These are phyloP conservation scores for Diaporthe citri DNA, from an alignment of 2,329 filamentous ascomycete species.

Conservation along the genomic window DNA sequence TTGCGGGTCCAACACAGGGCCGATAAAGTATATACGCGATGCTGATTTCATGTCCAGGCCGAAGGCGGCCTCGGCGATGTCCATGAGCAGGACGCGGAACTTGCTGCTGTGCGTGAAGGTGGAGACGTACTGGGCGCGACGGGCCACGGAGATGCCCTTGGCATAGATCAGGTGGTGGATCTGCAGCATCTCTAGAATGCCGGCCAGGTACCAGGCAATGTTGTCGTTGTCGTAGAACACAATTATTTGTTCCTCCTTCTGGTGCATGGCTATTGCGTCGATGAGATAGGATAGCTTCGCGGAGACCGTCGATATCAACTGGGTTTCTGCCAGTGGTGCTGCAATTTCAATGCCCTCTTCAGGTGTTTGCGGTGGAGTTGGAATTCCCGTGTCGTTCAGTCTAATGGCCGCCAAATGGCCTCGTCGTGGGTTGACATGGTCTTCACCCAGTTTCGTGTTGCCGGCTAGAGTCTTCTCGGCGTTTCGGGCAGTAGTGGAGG, in stretches of 20 bases:
- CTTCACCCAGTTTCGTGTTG: constrained; percentile 57
- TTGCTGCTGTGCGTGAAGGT: constrained; percentile 79
- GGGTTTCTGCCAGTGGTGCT: constrained; percentile 68
- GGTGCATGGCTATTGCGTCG: constrained; percentile 76
- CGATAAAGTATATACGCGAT: constrained; percentile 89
- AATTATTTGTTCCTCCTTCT: constrained; percentile 84
- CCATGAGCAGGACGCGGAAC: constrained; percentile 87
- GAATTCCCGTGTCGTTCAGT: constrained; percentile 43
- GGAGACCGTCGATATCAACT: constrained; percentile 83
- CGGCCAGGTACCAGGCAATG: constrained; percentile 85
- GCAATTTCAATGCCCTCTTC: constrained; percentile 47
- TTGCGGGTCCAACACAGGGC: constrained; percentile 86
- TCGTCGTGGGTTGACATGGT: constrained; percentile 50
- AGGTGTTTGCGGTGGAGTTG: constrained; percentile 40
- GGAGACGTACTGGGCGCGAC: constrained; percentile 80
- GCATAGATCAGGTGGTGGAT: constrained; percentile 77
- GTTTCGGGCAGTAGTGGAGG: background rate
- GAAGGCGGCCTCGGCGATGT: constrained; percentile 88
- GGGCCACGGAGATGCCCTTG: constrained; percentile 69
- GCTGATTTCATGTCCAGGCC: constrained; percentile 88
- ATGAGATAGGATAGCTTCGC: constrained; percentile 90
- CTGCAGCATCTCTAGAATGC: constrained; percentile 81
- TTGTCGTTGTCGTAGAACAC: constrained; percentile 94
- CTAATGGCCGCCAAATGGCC: constrained; percentile 49
- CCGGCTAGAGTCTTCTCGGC: constrained; percentile 51